Base-by-base conservation (phyloP, 1,284 basidiomycete genomes). In the Grifola frondosa region DNA sequence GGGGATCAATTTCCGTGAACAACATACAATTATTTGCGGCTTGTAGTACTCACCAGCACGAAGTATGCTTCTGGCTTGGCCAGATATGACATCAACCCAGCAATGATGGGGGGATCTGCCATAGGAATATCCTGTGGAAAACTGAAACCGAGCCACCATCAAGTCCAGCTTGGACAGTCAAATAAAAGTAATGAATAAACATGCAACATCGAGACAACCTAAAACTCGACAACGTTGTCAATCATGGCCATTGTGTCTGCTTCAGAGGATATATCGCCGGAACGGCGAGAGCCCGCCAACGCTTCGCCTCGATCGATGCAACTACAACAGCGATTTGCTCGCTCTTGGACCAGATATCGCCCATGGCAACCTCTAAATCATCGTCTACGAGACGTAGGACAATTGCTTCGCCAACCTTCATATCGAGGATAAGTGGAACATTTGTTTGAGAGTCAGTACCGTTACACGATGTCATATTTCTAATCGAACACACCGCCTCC, bases 391-490 rank as follows among this genome's bases (percentile, higher is more conserved):
- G 62, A 0, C 67, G 62, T 0, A 70, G 52, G 8, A 67, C 67
- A 32, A 72, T 68, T 11, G 67, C 66, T n/a, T 64, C 57, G 1
- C 73, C 73, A 22, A 75, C n/a, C n/a, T n/a, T n/a, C n/a, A n/a
- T n/a, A n/a, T n/a, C n/a, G n/a, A n/a, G n/a, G n/a, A n/a, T n/a
- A n/a, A n/a, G n/a, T n/a, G n/a, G n/a, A n/a, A n/a, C n/a, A n/a
- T n/a, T n/a, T n/a, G n/a, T n/a, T n/a, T n/a, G n/a, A n/a, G n/a
- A n/a, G n/a, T n/a, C n/a, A n/a, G n/a, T n/a, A n/a, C n/a, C n/a
- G n/a, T n/a, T n/a, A n/a, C n/a, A n/a, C n/a, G n/a, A n/a, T n/a
- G n/a, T n/a, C n/a, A n/a, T n/a, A n/a, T n/a, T n/a, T n/a, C n/a
- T n/a, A 58, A 22, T 53, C 50, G 42, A 52, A 56, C 23, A 39